Evolutionary conservation across 1,284 basidiomycete species (phyloP).

Genomic region (Termitomyces sp.): DNA sequence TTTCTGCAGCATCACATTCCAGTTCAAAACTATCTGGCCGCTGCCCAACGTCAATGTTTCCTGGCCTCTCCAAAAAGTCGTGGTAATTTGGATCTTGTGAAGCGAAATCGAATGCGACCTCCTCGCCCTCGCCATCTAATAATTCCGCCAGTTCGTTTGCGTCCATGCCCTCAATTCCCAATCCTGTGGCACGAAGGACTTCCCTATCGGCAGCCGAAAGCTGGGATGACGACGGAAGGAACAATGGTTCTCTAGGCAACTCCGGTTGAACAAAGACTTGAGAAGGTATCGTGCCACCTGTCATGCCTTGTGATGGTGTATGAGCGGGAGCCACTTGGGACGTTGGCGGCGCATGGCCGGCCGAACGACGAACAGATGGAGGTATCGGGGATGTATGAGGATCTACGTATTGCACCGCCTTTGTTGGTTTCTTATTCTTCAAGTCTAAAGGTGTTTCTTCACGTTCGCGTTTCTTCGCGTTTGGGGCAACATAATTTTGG

Average conservation of each 20-base stretch:
- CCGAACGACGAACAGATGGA: constrained; percentile 22
- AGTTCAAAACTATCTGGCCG: constrained; percentile 26
- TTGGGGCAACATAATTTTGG: constrained; percentile 23
- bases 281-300: constrained; percentile 5
- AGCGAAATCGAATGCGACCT: constrained; percentile 43
- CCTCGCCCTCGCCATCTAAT: constrained; percentile 63
- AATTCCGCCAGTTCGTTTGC: constrained; percentile 57
- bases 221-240: constrained; percentile 62
- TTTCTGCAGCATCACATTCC: constrained; percentile 34
- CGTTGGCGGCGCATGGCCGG: constrained; percentile 21
- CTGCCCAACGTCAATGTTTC: background rate
- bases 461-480: constrained; percentile 39
- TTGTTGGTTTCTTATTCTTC: constrained; percentile 50
- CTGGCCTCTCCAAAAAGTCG: constrained; percentile 1
- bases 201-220: constrained; percentile 49
- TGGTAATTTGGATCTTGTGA: constrained; percentile 19
- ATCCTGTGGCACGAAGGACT: constrained; percentile 49
- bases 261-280: constrained; percentile 7
- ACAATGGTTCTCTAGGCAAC: constrained; percentile 45
- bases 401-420: constrained; percentile 50
- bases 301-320: background rate
- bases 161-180: constrained; percentile 62
- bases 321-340: constrained; percentile 14
- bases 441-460: constrained; percentile 32
- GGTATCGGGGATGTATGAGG: constrained; percentile 21